Percentiles rank a stretch among this genome's conserved stretches.
Evolutionary conservation across 352 stramenopile genomes (phyloP).

Genomic region (Phytophthora pisi): DNA sequence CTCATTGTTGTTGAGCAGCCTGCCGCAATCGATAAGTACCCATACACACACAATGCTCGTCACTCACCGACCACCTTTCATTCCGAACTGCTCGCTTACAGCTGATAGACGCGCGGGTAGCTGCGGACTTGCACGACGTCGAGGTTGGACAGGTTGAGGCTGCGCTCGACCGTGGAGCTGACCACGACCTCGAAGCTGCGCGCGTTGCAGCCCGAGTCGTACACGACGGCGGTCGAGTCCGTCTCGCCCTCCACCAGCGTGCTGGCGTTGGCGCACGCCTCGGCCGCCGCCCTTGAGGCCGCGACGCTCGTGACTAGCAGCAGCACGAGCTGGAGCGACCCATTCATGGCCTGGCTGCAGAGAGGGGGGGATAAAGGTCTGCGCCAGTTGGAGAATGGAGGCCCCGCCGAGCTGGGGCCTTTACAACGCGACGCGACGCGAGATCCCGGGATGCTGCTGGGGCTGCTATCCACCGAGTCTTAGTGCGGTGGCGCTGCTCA

Average conservation of each 20-base stretch:
- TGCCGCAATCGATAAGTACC: slow-evolving; percentile 3
- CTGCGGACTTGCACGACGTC: slow-evolving; percentile 48
- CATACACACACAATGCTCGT: background rate
- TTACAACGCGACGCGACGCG: slow-evolving; percentile 28
- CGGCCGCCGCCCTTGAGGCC: slow-evolving; percentile 13
- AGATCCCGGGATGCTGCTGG: slow-evolving; percentile 12
- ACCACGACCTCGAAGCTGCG: slow-evolving; percentile 50
- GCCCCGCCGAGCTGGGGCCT: slow-evolving; percentile 1
- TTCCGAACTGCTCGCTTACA: slow-evolving; percentile 32
- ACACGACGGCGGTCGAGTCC: slow-evolving; percentile 56
- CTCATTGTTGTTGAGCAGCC: slow-evolving; percentile 59
- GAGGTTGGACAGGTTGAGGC: slow-evolving; percentile 71
- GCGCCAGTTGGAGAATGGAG: slow-evolving; percentile 29
- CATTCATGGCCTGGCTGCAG: slow-evolving; percentile 27
- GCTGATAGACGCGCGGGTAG: slow-evolving; percentile 60
- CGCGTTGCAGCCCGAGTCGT: slow-evolving; percentile 49
- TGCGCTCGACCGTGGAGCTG: slow-evolving; percentile 35
- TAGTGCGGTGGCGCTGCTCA: slow-evolving; percentile 14
- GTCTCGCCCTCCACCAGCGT: slow-evolving; percentile 46
- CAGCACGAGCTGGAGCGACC: slow-evolving; percentile 17
- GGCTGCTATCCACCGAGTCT: slow-evolving; percentile 17
- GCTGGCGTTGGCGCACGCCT: slow-evolving; percentile 42
- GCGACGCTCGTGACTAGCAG: slow-evolving; percentile 10
- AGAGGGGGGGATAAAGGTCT: slow-evolving; percentile 2
- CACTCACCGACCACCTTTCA: background rate